phyloP scores from a whole-genome alignment of 2,329 filamentous ascomycete species.

The Gremmenia infestans region DNA sequence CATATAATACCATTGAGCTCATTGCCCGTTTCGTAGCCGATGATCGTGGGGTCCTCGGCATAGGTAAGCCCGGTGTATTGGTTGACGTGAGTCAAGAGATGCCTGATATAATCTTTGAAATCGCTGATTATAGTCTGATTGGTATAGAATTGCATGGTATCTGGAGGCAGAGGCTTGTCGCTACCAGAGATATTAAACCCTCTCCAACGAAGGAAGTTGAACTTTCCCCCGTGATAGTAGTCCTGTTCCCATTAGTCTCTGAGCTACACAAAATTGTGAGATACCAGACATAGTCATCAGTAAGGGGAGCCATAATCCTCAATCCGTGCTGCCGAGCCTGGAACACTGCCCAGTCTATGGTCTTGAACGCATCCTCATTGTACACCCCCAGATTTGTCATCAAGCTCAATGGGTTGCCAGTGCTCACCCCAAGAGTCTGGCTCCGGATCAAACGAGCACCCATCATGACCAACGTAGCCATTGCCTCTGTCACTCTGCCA shows the following conservation, averaged over 20 bases:
- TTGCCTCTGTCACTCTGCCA: constrained; percentile 41
- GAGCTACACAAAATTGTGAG: not conserved
- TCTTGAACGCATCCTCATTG: constrained; percentile 41
- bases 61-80: constrained; percentile 42
- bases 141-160: constrained; percentile 43
- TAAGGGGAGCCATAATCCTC: constrained; percentile 40
- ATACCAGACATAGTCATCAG: constrained; percentile 40
- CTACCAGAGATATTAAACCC: constrained; percentile 38
- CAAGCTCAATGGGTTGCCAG: constrained; percentile 43
- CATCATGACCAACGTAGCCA: constrained; percentile 40
- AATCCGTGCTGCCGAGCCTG: constrained; percentile 42
- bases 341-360: constrained; percentile 44
- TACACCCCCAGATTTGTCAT: constrained; percentile 36
- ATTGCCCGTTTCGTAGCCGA: constrained; percentile 46
- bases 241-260: constrained; percentile 29
- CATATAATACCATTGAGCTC: constrained; percentile 41
- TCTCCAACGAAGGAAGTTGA: constrained; percentile 42
- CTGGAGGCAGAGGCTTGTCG: constrained; percentile 33
- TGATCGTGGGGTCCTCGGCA: constrained; percentile 45
- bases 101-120: constrained; percentile 43
- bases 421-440: constrained; percentile 43
- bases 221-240: constrained; percentile 48
- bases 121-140: constrained; percentile 37
- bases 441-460: constrained; percentile 42
- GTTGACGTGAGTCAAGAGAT: constrained; percentile 42